A percentile compares a stretch with the other conserved stretches of the same genome.
phyloP scores from a whole-genome alignment of 768 basidiomycete species.

The Asterophora parasitica region DNA sequence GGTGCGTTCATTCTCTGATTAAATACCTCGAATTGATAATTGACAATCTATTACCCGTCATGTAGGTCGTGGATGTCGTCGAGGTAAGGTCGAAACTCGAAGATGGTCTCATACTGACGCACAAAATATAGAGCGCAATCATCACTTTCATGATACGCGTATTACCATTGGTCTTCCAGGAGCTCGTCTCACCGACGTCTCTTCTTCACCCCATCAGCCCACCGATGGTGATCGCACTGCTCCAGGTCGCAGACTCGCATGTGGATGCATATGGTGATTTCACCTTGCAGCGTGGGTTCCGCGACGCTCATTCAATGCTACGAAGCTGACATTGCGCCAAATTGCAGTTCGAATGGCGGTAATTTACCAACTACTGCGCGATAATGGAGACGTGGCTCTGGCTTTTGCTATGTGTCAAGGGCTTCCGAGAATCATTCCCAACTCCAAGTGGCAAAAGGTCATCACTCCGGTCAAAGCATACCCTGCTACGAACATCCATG shows the following conservation, averaged over 20 bases:
- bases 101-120: background rate
- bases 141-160: slow-evolving; percentile 17
- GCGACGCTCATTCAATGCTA: background rate
- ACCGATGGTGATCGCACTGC: slow-evolving; percentile 14
- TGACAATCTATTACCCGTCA: background rate
- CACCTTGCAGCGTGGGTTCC: slow-evolving; percentile 14
- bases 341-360: slow-evolving; percentile 17
- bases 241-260: slow-evolving; percentile 11
- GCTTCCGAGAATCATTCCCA: slow-evolving; percentile 11
- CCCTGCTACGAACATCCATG: slow-evolving; percentile 4
- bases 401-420: slow-evolving; percentile 14
- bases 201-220: slow-evolving; percentile 13
- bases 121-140: slow-evolving; percentile 10
- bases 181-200: slow-evolving; percentile 7
- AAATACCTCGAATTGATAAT: background rate
- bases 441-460: slow-evolving; percentile 6
- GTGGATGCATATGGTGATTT: slow-evolving; percentile 13
- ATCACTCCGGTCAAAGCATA: slow-evolving; percentile 4
- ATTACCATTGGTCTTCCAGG: slow-evolving; percentile 14
- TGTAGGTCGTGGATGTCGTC: slow-evolving; percentile 15
- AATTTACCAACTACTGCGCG: slow-evolving; percentile 12
- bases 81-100: slow-evolving; percentile 6
- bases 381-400: slow-evolving; percentile 11
- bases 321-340: background rate
- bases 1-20: slow-evolving; percentile 6